phyloP scores from a whole-genome alignment of 495 filamentous ascomycete species.

The Pyrenopolyporus hunteri region DNA sequence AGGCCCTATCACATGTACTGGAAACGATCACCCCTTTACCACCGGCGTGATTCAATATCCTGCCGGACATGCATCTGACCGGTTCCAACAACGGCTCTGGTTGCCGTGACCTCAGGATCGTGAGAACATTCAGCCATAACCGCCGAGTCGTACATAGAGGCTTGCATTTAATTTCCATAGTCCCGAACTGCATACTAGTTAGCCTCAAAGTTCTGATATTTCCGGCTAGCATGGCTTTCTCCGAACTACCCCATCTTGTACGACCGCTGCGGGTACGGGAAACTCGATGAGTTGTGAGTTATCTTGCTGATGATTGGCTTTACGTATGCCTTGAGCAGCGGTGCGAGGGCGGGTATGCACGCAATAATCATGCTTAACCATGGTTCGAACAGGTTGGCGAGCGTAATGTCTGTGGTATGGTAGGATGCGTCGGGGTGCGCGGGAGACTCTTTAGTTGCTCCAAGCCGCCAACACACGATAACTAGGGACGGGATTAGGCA shows the following conservation, averaged over 20 bases:
- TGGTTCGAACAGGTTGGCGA: background rate
- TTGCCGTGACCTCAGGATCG: background rate
- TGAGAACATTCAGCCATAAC: background rate
- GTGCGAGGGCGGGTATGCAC: background rate
- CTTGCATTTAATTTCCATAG: background rate
- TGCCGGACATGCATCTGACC: background rate
- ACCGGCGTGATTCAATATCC: background rate
- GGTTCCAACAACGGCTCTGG: background rate
- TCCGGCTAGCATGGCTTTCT: background rate
- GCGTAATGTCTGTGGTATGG: background rate
- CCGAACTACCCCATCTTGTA: background rate
- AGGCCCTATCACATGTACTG: background rate
- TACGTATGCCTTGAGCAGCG: background rate
- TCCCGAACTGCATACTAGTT: background rate
- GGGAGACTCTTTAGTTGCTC: background rate
- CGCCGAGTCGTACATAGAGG: background rate
- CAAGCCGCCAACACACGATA: slow-evolving; percentile 1
- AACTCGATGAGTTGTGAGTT: background rate
- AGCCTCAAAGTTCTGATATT: background rate
- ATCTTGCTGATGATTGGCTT: background rate
- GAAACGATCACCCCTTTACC: background rate
- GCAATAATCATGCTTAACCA: slow-evolving; percentile 1
- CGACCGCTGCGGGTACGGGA: background rate
- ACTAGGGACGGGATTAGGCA: background rate
- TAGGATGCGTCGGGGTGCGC: background rate